Base-by-base conservation (phyloP, 441 rosid species). In the Populus hybrid region DNA sequence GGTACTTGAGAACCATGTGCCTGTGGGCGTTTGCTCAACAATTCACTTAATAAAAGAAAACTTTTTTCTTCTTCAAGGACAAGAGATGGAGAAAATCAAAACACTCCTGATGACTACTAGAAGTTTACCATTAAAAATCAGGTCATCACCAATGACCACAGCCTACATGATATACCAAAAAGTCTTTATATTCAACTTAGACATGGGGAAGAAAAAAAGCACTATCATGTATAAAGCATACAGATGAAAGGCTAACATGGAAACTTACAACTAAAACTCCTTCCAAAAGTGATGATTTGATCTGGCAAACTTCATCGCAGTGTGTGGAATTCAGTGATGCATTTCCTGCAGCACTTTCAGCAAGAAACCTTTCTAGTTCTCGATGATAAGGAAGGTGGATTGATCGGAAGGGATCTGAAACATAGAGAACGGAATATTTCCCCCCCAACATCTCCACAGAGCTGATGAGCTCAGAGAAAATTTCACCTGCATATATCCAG, bases 251-350 rank as follows among this genome's bases (percentile, higher is more conserved):
- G 71, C 21, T 66, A 77, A 67, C 68, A 66, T 9, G 59, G 73
- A 61, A 78, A 85, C 97, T 89, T 84, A 95, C 99, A 81, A 90
- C 97, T n/a, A 93, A 78, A 76, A 92, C 79, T 81, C 99, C 99
- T 83, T 95, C 98, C 83, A 92, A 79, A 78, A 95, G 93, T 6
- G 98, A 89, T 74, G 99, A 84, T 82, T 93, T 95, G 78, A 95
- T 77, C 82, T 85, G 83, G 91, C 99, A 93, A 80, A 95, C 88
- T 83, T 93, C 95, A 82, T 89, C 91, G 42, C 99, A 93, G 68
- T 26, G 29, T 20, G 87, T 84, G 42, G 85, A 24, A 73, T 80
- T 75, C 61, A 69, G 59, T 40, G 88, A 86, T 61, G 73, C 82
- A 78, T 92, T 93, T 74, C 84, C 86, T 40, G 75, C 74, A 77